A percentile compares a stretch with the other conserved stretches of the same genome.
phyloP scores from a whole-genome alignment of 257 asterid genomes.

The Solanum pinnatisectum region DNA sequence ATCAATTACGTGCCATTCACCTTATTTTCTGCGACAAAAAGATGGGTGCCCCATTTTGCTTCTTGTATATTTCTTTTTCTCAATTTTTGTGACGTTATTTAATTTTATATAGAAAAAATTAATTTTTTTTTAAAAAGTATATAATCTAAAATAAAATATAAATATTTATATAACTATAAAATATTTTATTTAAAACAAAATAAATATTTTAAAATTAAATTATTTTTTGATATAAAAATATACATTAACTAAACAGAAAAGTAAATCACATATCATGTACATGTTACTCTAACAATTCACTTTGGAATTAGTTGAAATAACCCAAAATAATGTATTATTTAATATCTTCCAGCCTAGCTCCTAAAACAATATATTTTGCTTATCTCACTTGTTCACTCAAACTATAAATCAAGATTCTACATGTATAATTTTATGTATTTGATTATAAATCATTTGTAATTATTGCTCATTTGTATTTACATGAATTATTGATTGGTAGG shows the following conservation, averaged over 20 bases:
- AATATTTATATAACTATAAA: too few species aligned
- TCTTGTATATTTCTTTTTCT: neutral
- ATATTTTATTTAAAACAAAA: too few species aligned
- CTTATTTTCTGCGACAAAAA: conserved; percentile 1
- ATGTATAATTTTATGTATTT: neutral
- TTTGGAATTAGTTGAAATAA: neutral
- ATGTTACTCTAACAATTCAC: neutral
- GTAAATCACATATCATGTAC: too few species aligned
- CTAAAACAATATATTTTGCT: neutral
- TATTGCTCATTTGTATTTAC: conserved; percentile 39
- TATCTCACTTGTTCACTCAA: neutral
- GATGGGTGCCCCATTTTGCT: neutral
- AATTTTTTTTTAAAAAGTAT: too few species aligned
- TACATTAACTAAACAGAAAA: too few species aligned
- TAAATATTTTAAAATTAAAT: too few species aligned
- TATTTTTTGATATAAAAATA: too few species aligned
- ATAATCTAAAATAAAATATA: too few species aligned
- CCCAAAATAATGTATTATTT: neutral
- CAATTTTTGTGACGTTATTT: too few species aligned
- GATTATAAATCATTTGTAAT: conserved; percentile 11
- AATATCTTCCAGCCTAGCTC: neutral
- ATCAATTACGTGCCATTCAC: conserved; percentile 42
- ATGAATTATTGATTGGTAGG: conserved; percentile 47
- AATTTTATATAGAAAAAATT: too few species aligned
- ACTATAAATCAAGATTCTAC: neutral